phyloP scores from a whole-genome alignment of 1,284 basidiomycete species.

The Pseudozyma sp. region DNA sequence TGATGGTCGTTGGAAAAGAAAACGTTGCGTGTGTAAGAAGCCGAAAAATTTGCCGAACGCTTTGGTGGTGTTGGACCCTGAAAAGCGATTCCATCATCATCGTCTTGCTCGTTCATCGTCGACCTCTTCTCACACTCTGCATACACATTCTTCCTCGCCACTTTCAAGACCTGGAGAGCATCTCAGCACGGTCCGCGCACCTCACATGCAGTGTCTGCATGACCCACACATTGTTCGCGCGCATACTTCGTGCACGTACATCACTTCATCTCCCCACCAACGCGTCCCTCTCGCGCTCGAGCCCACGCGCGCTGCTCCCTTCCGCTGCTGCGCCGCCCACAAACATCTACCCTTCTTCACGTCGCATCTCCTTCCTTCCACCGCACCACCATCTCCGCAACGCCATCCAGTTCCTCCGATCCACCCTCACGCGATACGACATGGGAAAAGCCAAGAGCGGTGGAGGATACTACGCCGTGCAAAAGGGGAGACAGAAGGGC shows the following conservation, averaged over 20 bases:
- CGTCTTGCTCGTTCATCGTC: neutral
- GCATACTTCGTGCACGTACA: slow-evolving; percentile 16
- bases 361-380: neutral
- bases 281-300: neutral
- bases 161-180: neutral
- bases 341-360: neutral
- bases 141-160: neutral
- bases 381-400: neutral
- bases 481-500: slow-evolving; percentile 55
- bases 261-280: slow-evolving; percentile 6
- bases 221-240: slow-evolving; percentile 7
- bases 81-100: neutral
- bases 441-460: slow-evolving; percentile 29
- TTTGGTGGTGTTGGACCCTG: slow-evolving; percentile 13
- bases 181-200: too few species aligned
- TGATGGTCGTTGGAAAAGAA: neutral
- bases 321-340: too few species aligned
- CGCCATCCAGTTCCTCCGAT: too few species aligned
- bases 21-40: neutral
- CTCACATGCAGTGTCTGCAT: slow-evolving; percentile 8
- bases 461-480: slow-evolving; percentile 57
- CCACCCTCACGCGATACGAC: neutral
- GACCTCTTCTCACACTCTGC: neutral
- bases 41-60: neutral
- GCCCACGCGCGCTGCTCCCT: neutral